Evolutionary conservation across 306 rosid genomes (phyloP), one percentile per base, ranked within the genome.

Genomic region (Cucurbita argyrosperma): DNA sequence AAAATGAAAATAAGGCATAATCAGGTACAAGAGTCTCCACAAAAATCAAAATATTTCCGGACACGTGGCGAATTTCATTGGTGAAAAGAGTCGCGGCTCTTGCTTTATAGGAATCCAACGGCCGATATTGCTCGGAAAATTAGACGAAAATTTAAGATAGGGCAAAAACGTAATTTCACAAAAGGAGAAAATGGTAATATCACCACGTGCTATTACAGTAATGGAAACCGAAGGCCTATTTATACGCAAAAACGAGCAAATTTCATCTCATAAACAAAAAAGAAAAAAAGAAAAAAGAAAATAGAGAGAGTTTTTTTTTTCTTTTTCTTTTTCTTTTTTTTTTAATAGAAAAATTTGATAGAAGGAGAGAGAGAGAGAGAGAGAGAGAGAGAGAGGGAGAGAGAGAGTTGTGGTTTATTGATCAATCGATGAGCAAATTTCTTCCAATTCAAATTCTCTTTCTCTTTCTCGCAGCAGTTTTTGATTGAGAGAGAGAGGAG

Each of bases 381-480:
- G 18, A 53, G 72, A 18, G 71, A 40, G 0, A 1, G 30, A 45
- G 55, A 57, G 71, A 38, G 10, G 5, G 38, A 49, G 74, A 47
- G 53, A 14, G 55, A 46, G 42, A 47, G 39, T 42, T 60, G 23
- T 5, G 55, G 38, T 74, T 71, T 21, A 15, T 68, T 14, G 19
- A 68, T 68, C 26, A 16, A 69, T 69, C 58, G 57, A 69, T 69
- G 59, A 69, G 21, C 58, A 69, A 69, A 47, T 13, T 69, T 12
- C 59, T 49, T 50, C 46, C 54, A 50, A 30, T 69, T 23, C 74
- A 69, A 13, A 49, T 69, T 26, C 43, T 69, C 74, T 50, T 50
- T 69, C 74, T 74, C 67, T 74, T 74, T 56, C 53, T 42, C 76
- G 40, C 55, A 7, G 43, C 43, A 12, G 19, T 47, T 69, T 69